Percentiles rank a stretch among this genome's conserved stretches.
Evolutionary conservation across 1,139 yeast species (phyloP).

Genomic region (Scheffersomyces insectosa): DNA sequence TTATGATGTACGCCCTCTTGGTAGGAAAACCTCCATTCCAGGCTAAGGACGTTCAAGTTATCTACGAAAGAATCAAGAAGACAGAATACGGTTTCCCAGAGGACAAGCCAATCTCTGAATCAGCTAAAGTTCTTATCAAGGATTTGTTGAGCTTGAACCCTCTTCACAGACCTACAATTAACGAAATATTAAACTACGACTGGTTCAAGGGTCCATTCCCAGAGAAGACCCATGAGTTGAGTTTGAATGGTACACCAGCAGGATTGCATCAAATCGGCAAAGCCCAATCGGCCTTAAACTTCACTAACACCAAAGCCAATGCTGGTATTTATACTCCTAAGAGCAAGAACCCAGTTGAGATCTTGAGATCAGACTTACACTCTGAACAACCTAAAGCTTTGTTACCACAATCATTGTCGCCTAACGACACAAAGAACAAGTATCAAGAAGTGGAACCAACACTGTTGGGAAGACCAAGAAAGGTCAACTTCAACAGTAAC

Average conservation of each 20-base stretch:
- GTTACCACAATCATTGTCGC: conserved; percentile 87
- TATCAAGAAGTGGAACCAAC: conserved; percentile 69
- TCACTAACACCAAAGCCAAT: conserved; percentile 61
- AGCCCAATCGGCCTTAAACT: conserved; percentile 69
- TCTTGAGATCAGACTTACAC: conserved; percentile 67
- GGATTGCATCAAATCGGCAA: conserved; percentile 54
- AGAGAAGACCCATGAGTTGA: conserved; percentile 59
- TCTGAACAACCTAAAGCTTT: conserved; percentile 70
- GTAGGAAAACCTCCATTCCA: conserved; percentile 97
- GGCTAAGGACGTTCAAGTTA: conserved; percentile 89
- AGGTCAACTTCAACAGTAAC: conserved; percentile 43
- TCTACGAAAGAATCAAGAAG: conserved; percentile 86
- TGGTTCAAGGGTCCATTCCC: conserved; percentile 92
- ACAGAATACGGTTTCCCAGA: conserved; percentile 82
- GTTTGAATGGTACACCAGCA: conserved; percentile 61
- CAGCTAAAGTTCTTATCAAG: conserved; percentile 70
- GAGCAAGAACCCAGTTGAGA: conserved; percentile 65
- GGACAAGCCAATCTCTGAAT: conserved; percentile 66
- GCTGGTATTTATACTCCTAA: conserved; percentile 64
- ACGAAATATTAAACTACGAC: conserved; percentile 75
- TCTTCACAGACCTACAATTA: conserved; percentile 73
- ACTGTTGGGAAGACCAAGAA: conserved; percentile 37
- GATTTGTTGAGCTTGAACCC: conserved; percentile 81
- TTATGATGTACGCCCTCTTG: conserved; percentile 88
- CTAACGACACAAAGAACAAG: conserved; percentile 86